phyloP scores from a whole-genome alignment of 805 yeast genomes.

The Isabelozyma rhagii region DNA sequence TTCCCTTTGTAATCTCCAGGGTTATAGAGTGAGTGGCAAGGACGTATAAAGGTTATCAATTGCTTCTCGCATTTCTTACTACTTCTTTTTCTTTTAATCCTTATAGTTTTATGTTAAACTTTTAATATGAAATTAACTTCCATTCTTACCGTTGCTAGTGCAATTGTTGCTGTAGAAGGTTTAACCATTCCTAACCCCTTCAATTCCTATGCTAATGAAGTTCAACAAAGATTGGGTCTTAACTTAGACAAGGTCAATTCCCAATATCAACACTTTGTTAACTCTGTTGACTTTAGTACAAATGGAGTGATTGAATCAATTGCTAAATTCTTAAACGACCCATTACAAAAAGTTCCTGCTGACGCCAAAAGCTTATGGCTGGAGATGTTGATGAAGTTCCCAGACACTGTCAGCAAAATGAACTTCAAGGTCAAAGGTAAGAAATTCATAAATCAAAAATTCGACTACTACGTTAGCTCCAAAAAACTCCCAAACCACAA shows the following conservation, averaged over 20 bases:
- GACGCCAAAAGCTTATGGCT: slow-evolving; percentile 56
- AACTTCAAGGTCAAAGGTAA: slow-evolving; percentile 51
- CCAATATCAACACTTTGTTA: slow-evolving; percentile 4
- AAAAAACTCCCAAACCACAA: slow-evolving; percentile 45
- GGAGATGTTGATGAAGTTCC: slow-evolving; percentile 60
- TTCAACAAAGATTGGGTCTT: slow-evolving; percentile 17
- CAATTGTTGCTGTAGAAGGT: slow-evolving; percentile 15
- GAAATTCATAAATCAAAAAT: slow-evolving; percentile 29
- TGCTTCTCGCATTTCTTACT: neutral
- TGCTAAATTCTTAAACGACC: slow-evolving; percentile 49
- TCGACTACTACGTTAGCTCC: slow-evolving; percentile 35
- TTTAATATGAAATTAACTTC: slow-evolving; percentile 6
- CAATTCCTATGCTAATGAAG: slow-evolving; percentile 5
- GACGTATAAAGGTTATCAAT: neutral
- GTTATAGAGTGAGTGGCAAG: neutral
- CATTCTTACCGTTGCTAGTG: slow-evolving; percentile 12
- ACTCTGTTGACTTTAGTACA: slow-evolving; percentile 14
- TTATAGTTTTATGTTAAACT: neutral
- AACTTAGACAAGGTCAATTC: slow-evolving; percentile 3
- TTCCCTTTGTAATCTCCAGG: neutral
- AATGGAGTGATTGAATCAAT: slow-evolving; percentile 43
- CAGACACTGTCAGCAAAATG: slow-evolving; percentile 50
- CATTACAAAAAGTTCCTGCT: slow-evolving; percentile 45
- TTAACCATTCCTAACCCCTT: slow-evolving; percentile 19
- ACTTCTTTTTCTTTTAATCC: neutral